Percentiles rank a stretch among this genome's conserved stretches.
phyloP scores from a whole-genome alignment of 2,329 filamentous ascomycete species.

The Fusarium sp. region DNA sequence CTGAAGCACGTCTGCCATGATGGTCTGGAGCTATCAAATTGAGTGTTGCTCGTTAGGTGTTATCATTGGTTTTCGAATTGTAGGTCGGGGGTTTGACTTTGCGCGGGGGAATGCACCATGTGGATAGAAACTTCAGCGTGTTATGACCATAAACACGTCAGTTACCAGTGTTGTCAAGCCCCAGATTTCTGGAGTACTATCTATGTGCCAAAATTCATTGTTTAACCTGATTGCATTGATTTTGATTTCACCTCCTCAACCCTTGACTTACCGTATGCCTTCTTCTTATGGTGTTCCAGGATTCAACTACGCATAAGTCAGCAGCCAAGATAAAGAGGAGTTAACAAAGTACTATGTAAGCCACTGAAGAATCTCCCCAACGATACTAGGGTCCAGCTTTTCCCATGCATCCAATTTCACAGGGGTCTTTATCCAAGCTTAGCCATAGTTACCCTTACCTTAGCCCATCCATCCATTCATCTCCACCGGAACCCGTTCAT shows the following conservation, averaged over 20 bases:
- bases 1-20: conserved; percentile 12
- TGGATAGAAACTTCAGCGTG: neutral
- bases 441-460: neutral
- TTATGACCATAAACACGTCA: neutral
- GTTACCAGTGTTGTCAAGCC: neutral
- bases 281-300: neutral
- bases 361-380: conserved; percentile 38
- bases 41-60: conserved; percentile 16
- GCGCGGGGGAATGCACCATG: neutral
- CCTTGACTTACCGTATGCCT: neutral
- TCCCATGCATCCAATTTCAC: conserved; percentile 40
- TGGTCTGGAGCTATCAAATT: conserved; percentile 19
- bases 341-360: conserved; percentile 2
- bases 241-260: neutral
- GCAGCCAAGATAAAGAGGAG: conserved; percentile 12
- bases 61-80: conserved; percentile 11
- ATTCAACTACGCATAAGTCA: neutral
- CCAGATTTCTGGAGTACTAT: neutral
- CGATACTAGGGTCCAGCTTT: conserved; percentile 43
- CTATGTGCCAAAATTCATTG: neutral
- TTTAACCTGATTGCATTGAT: neutral
- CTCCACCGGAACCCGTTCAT: conserved; percentile 39
- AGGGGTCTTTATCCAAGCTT: conserved; percentile 34
- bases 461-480: conserved; percentile 29
- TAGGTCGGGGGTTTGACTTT: neutral